A percentile compares a stretch with the other conserved stretches of the same genome.
Conservation (phyloP, 169 alveolate genomes). For the Plasmodium knowlesi region DNA sequence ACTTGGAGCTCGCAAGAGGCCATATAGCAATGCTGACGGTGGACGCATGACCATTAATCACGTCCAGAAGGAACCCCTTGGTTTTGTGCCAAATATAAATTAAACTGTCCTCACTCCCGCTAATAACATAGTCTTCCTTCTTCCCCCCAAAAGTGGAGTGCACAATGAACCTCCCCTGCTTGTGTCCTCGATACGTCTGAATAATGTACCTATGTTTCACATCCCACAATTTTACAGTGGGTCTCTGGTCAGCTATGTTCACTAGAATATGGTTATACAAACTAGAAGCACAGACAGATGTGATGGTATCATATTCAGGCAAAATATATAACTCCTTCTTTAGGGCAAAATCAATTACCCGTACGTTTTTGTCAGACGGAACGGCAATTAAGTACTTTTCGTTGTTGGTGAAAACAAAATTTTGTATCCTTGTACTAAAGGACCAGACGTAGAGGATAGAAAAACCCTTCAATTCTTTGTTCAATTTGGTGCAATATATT, state of each 20-base stretch:
- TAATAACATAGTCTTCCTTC: conserved; percentile 84
- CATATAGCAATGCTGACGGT: conserved; percentile 90
- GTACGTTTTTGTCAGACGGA: conserved; percentile 78
- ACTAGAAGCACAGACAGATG: conserved; percentile 78
- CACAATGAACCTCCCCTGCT: conserved; percentile 87
- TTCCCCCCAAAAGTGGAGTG: conserved; percentile 89
- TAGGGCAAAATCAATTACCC: conserved; percentile 76
- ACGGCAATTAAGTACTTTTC: conserved; percentile 80
- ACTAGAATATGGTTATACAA: conserved; percentile 81
- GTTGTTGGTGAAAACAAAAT: conserved; percentile 76
- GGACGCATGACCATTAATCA: conserved; percentile 86
- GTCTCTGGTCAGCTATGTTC: conserved; percentile 82
- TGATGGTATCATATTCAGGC: conserved; percentile 81
- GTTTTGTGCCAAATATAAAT: conserved; percentile 89
- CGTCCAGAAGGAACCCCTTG: conserved; percentile 85
- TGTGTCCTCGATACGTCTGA: conserved; percentile 89
- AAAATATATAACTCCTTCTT: conserved; percentile 75
- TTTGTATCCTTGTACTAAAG: conserved; percentile 78
- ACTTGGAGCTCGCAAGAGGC: conserved; percentile 73
- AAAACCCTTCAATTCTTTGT: conserved; percentile 48
- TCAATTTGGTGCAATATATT: conserved; percentile 76
- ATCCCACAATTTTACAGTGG: conserved; percentile 87
- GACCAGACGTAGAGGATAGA: conserved; percentile 74
- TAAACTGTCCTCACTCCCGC: conserved; percentile 91
- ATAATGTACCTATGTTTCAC: conserved; percentile 79